phyloP scores from a whole-genome alignment of 2,329 filamentous ascomycete genomes.

The Aspergillus pseudotamarii region DNA sequence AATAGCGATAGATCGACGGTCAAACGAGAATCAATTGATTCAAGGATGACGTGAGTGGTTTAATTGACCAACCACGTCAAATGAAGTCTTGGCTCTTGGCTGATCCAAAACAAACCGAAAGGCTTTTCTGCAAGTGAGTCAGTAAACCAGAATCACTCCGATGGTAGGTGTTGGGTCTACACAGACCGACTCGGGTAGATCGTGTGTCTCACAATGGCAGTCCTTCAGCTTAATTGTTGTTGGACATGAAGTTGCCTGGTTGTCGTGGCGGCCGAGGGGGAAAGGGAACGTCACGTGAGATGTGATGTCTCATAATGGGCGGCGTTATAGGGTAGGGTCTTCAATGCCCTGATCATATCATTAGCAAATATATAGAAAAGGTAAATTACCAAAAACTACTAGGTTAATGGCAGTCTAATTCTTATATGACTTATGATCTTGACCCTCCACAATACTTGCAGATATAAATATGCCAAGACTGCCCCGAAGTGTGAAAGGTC shows the following conservation, averaged over 20 bases:
- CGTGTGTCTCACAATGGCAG: background rate
- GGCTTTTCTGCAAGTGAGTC: background rate
- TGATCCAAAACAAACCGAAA: background rate
- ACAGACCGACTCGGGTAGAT: background rate
- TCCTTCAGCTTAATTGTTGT: background rate
- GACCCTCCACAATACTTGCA: background rate
- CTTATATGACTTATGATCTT: background rate
- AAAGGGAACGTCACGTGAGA: background rate
- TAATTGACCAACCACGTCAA: background rate
- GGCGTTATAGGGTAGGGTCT: background rate
- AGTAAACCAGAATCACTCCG: background rate
- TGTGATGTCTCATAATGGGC: background rate
- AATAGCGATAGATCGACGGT: background rate
- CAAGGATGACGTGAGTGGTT: background rate
- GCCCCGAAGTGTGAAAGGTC: no score
- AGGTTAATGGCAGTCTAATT: background rate
- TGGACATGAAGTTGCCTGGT: background rate
- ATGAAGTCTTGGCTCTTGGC: background rate
- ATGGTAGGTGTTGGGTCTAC: background rate
- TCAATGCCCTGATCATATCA: background rate
- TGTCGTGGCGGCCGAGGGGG: background rate
- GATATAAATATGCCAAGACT: background rate
- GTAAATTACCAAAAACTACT: rapidly evolving
- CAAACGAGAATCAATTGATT: background rate
- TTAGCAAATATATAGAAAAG: background rate